These are phyloP conservation scores for Suillus hirtellus DNA, from an alignment of 768 basidiomycete genomes.

Conservation along the genomic window DNA sequence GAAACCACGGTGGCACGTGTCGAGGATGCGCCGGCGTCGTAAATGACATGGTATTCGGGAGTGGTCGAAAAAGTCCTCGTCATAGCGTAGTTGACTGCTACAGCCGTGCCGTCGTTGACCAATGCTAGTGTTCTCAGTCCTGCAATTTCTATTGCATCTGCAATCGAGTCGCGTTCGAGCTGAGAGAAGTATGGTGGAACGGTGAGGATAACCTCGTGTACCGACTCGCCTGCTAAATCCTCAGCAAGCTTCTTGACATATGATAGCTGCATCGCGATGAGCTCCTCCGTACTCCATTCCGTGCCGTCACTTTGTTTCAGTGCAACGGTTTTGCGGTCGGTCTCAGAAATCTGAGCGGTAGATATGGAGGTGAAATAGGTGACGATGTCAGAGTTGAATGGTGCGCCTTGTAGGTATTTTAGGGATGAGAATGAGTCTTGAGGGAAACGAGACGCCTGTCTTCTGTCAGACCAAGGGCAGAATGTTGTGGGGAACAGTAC, in stretches of 20 bases:
- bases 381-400: conserved; percentile 56
- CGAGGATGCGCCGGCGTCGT: conserved; percentile 88
- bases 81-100: conserved; percentile 99
- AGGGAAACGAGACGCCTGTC: conserved; percentile 89
- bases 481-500: conserved; percentile 32
- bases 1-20: conserved; percentile 76
- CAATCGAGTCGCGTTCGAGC: conserved; percentile 87
- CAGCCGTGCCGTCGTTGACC: conserved; percentile 90
- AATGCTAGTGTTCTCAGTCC: conserved; percentile 82
- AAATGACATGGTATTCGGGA: conserved; percentile 87
- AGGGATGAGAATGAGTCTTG: conserved; percentile 81
- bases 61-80: conserved; percentile 75
- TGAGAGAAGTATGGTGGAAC: conserved; percentile 91
- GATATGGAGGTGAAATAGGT: conserved; percentile 61
- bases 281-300: conserved; percentile 84
- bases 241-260: conserved; percentile 92
- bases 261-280: conserved; percentile 90
- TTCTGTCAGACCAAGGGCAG: conserved; percentile 8
- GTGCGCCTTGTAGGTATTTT: conserved; percentile 80
- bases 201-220: conserved; percentile 83
- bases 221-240: conserved; percentile 67
- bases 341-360: conserved; percentile 51
- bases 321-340: conserved; percentile 59
- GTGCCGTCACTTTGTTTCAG: conserved; percentile 61
- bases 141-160: conserved; percentile 89